Percentiles rank a stretch among this genome's conserved stretches.
These are phyloP conservation scores for Candida insectorum DNA, from an alignment of 805 yeast genomes.

Conservation along the genomic window DNA sequence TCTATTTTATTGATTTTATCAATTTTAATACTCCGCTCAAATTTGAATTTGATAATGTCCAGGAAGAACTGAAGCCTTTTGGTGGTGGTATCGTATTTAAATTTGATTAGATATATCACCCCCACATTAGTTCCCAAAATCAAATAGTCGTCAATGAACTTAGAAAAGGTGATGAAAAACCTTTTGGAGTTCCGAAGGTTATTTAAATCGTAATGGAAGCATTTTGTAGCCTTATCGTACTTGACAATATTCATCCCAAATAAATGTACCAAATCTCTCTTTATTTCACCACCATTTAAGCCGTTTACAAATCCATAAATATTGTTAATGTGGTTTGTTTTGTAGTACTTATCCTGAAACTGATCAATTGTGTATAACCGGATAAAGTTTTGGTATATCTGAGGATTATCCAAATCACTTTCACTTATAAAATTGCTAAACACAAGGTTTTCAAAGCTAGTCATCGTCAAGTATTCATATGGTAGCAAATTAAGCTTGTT, in stretches of 20 bases:
- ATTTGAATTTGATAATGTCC: conserved; percentile 12
- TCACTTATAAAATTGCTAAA: conserved; percentile 13
- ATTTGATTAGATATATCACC: conserved; percentile 10
- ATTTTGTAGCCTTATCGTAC: conserved; percentile 1
- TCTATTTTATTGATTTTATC: conserved; percentile 13
- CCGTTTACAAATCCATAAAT: conserved; percentile 9
- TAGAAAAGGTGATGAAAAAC: conserved; percentile 13
- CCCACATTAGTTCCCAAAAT: conserved; percentile 14
- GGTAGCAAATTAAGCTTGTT: conserved; percentile 10
- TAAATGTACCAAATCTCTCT: conserved; percentile 13
- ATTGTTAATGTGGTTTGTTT: conserved; percentile 4
- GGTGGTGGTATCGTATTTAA: conserved; percentile 3
- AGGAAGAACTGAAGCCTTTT: conserved; percentile 5
- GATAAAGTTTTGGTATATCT: conserved; percentile 13
- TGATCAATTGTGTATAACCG: conserved; percentile 4
- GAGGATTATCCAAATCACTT: conserved; percentile 16
- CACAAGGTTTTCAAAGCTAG: conserved; percentile 7
- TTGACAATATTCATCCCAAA: conserved; percentile 13
- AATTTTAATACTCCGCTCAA: conserved; percentile 10
- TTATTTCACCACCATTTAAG: conserved; percentile 14
- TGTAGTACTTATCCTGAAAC: conserved; percentile 3
- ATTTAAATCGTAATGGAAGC: conserved; percentile 7
- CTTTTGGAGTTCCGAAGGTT: conserved; percentile 7
- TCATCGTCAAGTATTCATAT: conserved; percentile 11
- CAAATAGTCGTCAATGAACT: conserved; percentile 11